Base-by-base conservation (phyloP, 164 flowering plant genomes). In the Macadamia integrifolia region DNA sequence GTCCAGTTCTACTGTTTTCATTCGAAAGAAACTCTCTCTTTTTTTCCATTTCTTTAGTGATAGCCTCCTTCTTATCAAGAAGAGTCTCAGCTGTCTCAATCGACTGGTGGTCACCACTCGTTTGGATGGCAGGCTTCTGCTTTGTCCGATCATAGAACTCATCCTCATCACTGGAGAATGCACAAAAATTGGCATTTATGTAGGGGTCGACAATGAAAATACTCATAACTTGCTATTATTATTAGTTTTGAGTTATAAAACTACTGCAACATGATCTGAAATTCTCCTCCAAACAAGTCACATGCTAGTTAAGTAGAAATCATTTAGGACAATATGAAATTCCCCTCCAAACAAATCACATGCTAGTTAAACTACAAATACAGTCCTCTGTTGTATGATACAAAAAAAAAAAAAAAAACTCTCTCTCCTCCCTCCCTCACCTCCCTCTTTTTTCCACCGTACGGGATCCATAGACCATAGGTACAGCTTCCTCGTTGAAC, bases 81-180 rank as follows among this genome's bases (percentile, higher is more conserved):
- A 95, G 98, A 77, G 87, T 74, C 70, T 89, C 98, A 65, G 94
- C 94, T 49, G 99, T 92, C 81, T 95, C 98, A 70, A 91, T 60
- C 46, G 89, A 69, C 67, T 79, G 84, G 48, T 58, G 79, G 58
- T 87, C 92, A 69, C 78, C 84, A 66, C 60, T 69, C 76, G 82
- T 86, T 53, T 72, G 71, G 14, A 42, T 71, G 14, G 84, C 68
- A 30, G 78, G 68, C 69, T 87, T 82, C 79, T 84, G 87, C 83
- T 84, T 83, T 61, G 98, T 88, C 66, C 97, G 96, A 76, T 92
- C 99, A 78, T 90, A 92, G 69, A 92, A 95, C 56, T 95, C 98
- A 79, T 95, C 99, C 64, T 95, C 99, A 78, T 92, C 99, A 81
- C 97, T 94, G 81, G 14, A 70, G 9, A 72, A 75, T 10, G 29